Conservation (phyloP, 768 basidiomycete genomes). For the Dioszegia hungarica region DNA sequence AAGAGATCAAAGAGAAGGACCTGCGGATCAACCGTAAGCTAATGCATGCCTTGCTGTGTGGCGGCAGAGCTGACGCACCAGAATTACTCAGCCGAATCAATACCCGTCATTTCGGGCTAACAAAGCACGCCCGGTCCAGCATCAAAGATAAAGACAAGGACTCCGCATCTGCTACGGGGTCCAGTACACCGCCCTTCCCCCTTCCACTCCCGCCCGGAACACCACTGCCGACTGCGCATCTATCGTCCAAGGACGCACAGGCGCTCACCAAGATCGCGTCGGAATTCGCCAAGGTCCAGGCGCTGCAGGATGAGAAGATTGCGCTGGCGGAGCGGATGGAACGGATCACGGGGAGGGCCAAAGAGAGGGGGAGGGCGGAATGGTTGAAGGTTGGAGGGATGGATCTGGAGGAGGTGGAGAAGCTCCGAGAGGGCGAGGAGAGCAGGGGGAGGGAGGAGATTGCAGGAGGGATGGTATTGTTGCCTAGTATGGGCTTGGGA, state of each 20-base stretch:
- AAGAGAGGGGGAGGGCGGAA: constrained; percentile 41
- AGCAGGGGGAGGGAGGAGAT: constrained; percentile 15
- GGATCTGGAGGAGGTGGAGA: constrained; percentile 32
- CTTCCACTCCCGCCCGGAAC: constrained; percentile 20
- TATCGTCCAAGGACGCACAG: constrained; percentile 34
- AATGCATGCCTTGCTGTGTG: neutral
- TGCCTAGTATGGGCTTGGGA: constrained; percentile 31
- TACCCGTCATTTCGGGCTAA: constrained; percentile 31
- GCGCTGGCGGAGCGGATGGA: constrained; percentile 37
- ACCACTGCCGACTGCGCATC: constrained; percentile 24
- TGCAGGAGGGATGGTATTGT: constrained; percentile 26
- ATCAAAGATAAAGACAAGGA: neutral
- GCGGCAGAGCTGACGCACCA: constrained; percentile 1
- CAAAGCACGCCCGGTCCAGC: constrained; percentile 20
- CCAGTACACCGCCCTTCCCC: constrained; percentile 19
- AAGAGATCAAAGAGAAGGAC: constrained; percentile 46
- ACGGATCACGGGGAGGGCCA: constrained; percentile 36
- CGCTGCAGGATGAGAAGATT: constrained; percentile 43
- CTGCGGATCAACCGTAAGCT: constrained; percentile 36
- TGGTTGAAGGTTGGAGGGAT: constrained; percentile 45
- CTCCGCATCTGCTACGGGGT: neutral
- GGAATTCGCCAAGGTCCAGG: constrained; percentile 45
- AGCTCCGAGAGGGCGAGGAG: constrained; percentile 12
- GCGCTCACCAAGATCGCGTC: constrained; percentile 31
- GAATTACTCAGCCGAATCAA: constrained; percentile 34